Percentiles rank a stretch among this genome's conserved stretches.
Conservation (phyloP, 1,139 yeast species). For the Nakaseomyces uthaithaninus region DNA sequence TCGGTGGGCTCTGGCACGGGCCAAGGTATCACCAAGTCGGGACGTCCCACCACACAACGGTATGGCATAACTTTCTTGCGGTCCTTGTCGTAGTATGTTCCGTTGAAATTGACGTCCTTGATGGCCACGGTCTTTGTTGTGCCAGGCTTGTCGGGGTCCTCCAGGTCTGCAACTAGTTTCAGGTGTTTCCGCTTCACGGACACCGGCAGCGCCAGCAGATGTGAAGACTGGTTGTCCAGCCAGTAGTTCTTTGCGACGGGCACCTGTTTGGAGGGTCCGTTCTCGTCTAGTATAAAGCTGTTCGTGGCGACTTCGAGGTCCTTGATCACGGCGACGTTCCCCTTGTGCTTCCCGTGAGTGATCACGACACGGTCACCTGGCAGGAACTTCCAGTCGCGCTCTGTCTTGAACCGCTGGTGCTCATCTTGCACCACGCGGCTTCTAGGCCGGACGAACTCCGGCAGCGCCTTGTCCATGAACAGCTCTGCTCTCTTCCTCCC, state of each 20-base stretch:
- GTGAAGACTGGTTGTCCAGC: constrained; percentile 66
- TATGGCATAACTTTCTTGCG: constrained; percentile 69
- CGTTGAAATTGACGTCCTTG: constrained; percentile 59
- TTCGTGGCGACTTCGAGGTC: constrained; percentile 43
- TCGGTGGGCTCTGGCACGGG: constrained; percentile 68
- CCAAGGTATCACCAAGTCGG: constrained; percentile 74
- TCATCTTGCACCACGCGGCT: constrained; percentile 33
- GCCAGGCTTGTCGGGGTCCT: constrained; percentile 39
- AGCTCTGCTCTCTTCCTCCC: constrained; percentile 22
- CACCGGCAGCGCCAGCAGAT: constrained; percentile 49
- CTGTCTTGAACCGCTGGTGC: constrained; percentile 33
- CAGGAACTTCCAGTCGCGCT: constrained; percentile 43
- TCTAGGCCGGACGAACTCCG: constrained; percentile 30
- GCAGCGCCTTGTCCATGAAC: constrained; percentile 27
- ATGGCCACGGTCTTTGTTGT: constrained; percentile 65
- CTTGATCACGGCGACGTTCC: constrained; percentile 56
- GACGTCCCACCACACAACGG: constrained; percentile 63
- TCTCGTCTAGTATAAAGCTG: constrained; percentile 46
- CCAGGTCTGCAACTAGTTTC: constrained; percentile 71
- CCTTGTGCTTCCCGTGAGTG: constrained; percentile 59
- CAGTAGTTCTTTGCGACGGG: constrained; percentile 64
- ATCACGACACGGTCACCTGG: constrained; percentile 63
- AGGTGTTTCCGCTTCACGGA: constrained; percentile 58
- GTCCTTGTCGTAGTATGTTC: constrained; percentile 63
- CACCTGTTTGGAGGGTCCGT: constrained; percentile 45